phyloP scores from a whole-genome alignment of 192 early-diverging fungal species.

The Obelidium mucronatum region DNA sequence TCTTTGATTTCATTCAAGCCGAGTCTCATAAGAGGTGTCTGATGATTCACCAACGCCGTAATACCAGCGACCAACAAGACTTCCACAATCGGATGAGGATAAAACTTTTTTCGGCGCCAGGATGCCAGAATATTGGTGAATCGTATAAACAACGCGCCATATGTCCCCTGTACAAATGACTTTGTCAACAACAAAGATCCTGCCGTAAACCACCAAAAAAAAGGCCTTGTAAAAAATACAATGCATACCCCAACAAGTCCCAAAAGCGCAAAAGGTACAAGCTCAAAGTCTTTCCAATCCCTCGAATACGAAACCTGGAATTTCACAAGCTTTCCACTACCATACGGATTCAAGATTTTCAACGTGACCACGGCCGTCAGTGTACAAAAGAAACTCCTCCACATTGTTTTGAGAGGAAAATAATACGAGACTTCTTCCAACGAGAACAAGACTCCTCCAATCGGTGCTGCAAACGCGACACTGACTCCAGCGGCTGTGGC shows the following conservation, averaged over 20 bases:
- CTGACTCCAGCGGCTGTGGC: conserved; percentile 85
- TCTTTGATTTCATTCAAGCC: conserved; percentile 34
- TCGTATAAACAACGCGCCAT: conserved; percentile 52
- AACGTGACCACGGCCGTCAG: conserved; percentile 87
- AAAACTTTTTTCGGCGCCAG: conserved; percentile 3
- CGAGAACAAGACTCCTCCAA: conserved; percentile 77
- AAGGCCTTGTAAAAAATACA: neutral
- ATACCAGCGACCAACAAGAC: conserved; percentile 50
- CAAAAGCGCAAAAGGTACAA: conserved; percentile 70
- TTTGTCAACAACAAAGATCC: conserved; percentile 1
- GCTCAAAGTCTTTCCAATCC: conserved; percentile 92
- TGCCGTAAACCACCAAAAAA: too few species aligned
- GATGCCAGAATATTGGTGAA: conserved; percentile 32
- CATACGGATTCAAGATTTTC: conserved; percentile 83
- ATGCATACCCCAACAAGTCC: conserved; percentile 72
- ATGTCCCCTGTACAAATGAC: conserved; percentile 40
- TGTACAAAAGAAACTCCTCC: conserved; percentile 92
- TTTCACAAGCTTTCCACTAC: conserved; percentile 92
- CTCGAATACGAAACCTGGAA: conserved; percentile 90
- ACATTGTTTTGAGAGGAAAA: conserved; percentile 90
- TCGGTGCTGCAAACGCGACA: conserved; percentile 94
- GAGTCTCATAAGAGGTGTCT: conserved; percentile 26
- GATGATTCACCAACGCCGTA: conserved; percentile 43
- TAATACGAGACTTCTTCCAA: conserved; percentile 88
- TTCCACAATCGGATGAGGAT: conserved; percentile 44